phyloP scores from a whole-genome alignment of 129 eudicot genomes.

The Flaveria bidentis region DNA sequence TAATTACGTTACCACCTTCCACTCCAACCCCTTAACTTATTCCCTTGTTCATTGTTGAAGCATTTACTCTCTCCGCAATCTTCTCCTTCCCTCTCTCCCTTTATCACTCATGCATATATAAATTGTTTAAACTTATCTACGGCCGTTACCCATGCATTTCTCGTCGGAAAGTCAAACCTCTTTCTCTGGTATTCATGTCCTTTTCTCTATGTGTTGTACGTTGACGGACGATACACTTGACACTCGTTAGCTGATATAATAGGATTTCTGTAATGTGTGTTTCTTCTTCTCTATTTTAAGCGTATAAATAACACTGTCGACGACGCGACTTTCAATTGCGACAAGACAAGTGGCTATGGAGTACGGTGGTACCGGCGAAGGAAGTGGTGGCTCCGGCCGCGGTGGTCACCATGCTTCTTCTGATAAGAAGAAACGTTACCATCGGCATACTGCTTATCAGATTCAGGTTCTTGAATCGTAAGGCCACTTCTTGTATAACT shows the following conservation, averaged over 20 bases:
- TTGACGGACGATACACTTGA: not conserved
- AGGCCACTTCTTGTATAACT: not conserved
- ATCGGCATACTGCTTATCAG: conserved; percentile 69
- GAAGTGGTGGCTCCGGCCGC: conserved; percentile 36
- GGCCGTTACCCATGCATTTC: conserved; percentile 40
- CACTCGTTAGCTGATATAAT: not conserved
- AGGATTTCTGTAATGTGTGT: not conserved
- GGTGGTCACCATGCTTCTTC: conserved; percentile 35
- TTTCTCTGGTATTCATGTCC: conserved; percentile 19
- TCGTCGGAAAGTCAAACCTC: conserved; percentile 29
- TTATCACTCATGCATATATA: conserved; percentile 19
- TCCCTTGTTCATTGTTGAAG: not conserved
- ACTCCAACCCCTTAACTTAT: conserved; percentile 36
- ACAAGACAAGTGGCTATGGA: conserved; percentile 35
- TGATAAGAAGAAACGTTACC: conserved; percentile 65
- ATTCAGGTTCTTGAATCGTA: conserved; percentile 74
- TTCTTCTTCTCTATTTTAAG: not conserved
- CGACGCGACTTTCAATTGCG: not conserved
- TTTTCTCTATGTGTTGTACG: conserved; percentile 26
- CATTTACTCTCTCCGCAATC: conserved; percentile 34
- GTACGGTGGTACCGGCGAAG: conserved; percentile 35
- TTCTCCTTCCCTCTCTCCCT: conserved; percentile 25
- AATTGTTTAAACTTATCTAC: conserved; percentile 25
- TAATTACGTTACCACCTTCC: conserved; percentile 48
- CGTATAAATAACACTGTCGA: not conserved